Evolutionary conservation across 2,329 filamentous ascomycete genomes (phyloP), one percentile per base, ranked within the genome.

Genomic region (Diaporthe capsici): DNA sequence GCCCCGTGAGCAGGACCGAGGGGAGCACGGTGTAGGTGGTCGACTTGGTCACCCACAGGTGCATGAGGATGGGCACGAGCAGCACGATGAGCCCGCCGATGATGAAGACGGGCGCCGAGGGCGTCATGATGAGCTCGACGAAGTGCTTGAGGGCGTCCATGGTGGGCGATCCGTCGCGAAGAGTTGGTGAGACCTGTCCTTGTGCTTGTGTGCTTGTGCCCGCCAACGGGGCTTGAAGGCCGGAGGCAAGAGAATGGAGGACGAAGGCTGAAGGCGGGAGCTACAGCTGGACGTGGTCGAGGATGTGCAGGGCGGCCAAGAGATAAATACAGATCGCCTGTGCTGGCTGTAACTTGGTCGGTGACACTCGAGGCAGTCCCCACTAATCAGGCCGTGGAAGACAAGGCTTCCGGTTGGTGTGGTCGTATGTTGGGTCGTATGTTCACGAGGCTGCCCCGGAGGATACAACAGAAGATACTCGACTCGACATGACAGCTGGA

Each of bases 1-100:
- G 95, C 1, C 97, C 97, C 67, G 96, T 83, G 58, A 98, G 90
- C 13, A 98, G 87, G 76, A 98, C 92, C 10, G 93, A 93, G 68
- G 96, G 95, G 37, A 94, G 90, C 20, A 88, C 89, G 51, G 91
- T 91, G 80, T 94, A 92, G 20, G 92, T 89, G 53, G 90, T 90
- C 68, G 91, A 88, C 73, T 90, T 90, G 83, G 95, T 92, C 82
- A 98, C 90, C 82, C 93, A 86, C 75, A 91, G 83, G 86, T 98
- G 97, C 65, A 98, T 88, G 73, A 98, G 82, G 71, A 98, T 81
- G 28, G 97, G 97, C 39, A 94, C 87, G 73, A 93, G 84, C 78
- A 98, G 83, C 76, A 94, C 91, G 81, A 98, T 87, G 74, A 95
- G 78, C 28, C 94, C 81, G 20, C 95, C 94, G 82, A 96, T 82